Percentiles rank a stretch among this genome's conserved stretches.
phyloP scores from a whole-genome alignment of 1,284 basidiomycete genomes.

The Boletus sp. region DNA sequence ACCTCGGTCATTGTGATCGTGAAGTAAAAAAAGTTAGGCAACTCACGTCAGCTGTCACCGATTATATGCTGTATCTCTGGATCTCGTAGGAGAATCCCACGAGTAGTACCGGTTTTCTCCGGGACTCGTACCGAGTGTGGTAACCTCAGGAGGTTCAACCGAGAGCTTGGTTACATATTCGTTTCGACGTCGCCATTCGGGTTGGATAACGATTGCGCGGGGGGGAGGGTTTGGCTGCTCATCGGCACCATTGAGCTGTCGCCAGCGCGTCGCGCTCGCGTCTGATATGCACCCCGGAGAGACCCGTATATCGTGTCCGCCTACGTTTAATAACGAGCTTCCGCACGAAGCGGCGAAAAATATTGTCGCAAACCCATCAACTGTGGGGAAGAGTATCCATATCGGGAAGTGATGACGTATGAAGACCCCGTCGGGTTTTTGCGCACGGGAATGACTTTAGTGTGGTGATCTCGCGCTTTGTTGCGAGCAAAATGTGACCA shows the following conservation, averaged over 20 bases:
- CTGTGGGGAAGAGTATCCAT: slow-evolving; percentile 7
- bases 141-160: neutral
- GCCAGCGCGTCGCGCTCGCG: neutral
- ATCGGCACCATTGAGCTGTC: neutral
- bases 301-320: neutral
- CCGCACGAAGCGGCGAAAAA: slow-evolving; percentile 4
- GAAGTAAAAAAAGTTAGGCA: too few relatives aligned
- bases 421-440: neutral
- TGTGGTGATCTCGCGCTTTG: neutral
- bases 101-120: neutral
- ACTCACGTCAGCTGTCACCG: neutral
- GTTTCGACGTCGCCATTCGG: neutral
- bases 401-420: slow-evolving; percentile 14
- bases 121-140: neutral
- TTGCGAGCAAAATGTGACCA: neutral
- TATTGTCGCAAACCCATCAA: neutral
- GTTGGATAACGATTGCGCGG: neutral
- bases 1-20: slow-evolving; percentile 11
- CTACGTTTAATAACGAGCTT: too few relatives aligned
- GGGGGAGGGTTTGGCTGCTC: too few relatives aligned
- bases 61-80: neutral
- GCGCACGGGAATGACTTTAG: neutral
- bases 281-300: neutral
- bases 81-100: neutral
- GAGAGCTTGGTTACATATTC: neutral